These are phyloP conservation scores for Hyaloscypha hepaticicola DNA, from an alignment of 495 filamentous ascomycete species.

Conservation along the genomic window DNA sequence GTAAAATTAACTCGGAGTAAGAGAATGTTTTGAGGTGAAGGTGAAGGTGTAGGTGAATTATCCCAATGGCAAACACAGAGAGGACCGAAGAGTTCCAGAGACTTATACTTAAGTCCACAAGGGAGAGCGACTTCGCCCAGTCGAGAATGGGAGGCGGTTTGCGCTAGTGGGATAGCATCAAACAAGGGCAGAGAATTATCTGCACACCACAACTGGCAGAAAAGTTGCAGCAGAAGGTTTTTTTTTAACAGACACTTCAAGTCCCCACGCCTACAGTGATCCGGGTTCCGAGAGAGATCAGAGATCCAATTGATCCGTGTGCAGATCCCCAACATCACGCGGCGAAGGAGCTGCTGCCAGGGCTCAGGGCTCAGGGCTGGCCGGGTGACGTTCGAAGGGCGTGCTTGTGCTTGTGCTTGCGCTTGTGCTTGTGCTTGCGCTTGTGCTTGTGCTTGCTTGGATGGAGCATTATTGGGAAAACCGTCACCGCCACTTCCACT, in stretches of 20 bases:
- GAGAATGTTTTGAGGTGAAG: background rate
- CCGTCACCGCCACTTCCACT: background rate
- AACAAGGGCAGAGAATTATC: background rate
- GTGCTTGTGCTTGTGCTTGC: background rate
- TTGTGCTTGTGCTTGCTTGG: background rate
- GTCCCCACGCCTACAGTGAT: conserved; percentile 7
- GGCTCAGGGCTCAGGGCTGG: too few relatives aligned
- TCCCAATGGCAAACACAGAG: too few relatives aligned
- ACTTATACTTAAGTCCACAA: too few relatives aligned
- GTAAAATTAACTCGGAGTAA: background rate
- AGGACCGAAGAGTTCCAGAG: too few relatives aligned
- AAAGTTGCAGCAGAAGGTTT: background rate
- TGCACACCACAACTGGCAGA: background rate
- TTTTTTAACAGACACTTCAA: background rate
- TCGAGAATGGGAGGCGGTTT: too few relatives aligned
- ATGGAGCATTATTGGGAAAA: too few relatives aligned
- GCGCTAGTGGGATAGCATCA: too few relatives aligned
- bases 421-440: too few relatives aligned
- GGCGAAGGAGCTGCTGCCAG: background rate
- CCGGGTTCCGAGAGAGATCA: background rate
- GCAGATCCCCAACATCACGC: background rate
- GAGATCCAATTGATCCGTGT: background rate
- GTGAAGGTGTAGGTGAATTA: too few relatives aligned
- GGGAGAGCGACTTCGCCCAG: too few relatives aligned
- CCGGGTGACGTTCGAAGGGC: background rate